A percentile compares a stretch with the other conserved stretches of the same genome.
phyloP scores from a whole-genome alignment of 495 filamentous ascomycete genomes.

The Rostrohypoxylon terebratum region DNA sequence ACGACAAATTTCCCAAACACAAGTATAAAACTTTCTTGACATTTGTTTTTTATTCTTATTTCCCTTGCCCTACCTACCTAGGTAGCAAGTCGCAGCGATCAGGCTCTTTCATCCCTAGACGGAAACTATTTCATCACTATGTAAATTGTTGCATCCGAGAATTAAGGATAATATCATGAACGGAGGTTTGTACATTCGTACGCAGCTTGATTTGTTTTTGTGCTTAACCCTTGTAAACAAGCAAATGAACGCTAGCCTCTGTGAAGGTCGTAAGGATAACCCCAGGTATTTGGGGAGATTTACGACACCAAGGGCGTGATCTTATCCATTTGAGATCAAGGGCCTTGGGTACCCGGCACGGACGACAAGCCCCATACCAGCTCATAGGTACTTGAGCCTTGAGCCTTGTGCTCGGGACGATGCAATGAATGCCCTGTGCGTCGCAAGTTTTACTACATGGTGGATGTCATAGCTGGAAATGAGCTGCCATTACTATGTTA shows the following conservation, averaged over 20 bases:
- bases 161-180: slow-evolving; percentile 19
- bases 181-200: slow-evolving; percentile 1
- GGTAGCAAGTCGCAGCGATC: slow-evolving; percentile 30
- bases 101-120: slow-evolving; percentile 19
- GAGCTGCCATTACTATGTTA: neutral
- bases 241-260: neutral
- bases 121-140: slow-evolving; percentile 29
- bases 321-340: slow-evolving; percentile 26
- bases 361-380: slow-evolving; percentile 10
- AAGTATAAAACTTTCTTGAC: neutral
- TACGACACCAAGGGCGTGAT: neutral
- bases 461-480: slow-evolving; percentile 15
- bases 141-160: slow-evolving; percentile 21
- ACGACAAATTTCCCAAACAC: neutral
- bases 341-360: slow-evolving; percentile 18
- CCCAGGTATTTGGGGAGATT: slow-evolving; percentile 2
- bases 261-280: slow-evolving; percentile 14
- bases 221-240: slow-evolving; percentile 12
- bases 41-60: neutral
- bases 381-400: no score
- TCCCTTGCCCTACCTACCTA: slow-evolving; percentile 3
- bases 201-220: neutral
- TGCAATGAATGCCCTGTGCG: slow-evolving; percentile 25
- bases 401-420: slow-evolving; percentile 28
- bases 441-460: neutral